Base-by-base conservation (phyloP, 345 rosid genomes). In the Noccaea caerulescens region DNA sequence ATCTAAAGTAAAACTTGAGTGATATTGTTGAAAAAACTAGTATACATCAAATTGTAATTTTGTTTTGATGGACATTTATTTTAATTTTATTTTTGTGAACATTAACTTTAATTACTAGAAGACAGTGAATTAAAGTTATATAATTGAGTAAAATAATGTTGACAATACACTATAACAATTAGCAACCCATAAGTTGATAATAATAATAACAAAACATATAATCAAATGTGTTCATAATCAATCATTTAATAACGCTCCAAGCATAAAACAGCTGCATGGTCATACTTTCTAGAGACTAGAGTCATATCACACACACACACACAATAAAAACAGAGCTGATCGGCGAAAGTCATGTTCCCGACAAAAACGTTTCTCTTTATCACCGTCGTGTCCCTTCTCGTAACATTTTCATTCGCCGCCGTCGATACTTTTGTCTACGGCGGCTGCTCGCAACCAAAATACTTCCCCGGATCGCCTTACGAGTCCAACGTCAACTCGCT, bases 381-480 rank as follows among this genome's bases (percentile, higher is more conserved):
- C 47, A 10, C 55, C 61, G 63, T 74, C 63, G 55, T 51, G 20
- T 66, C 72, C 3, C 41, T 74, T 23, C 55, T 59, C 77, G 49
- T 6, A 50, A 36, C 62, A 34, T 82, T 80, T 2, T 80, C 91
- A 6, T 49, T 60, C 46, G 79, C 96, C 50, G 81, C 85, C 60
- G 70, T 85, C 0, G 88, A 87, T 27, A 42, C 87, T 70, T 88
- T 91, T 72, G 75, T 91, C 61, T 89, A 77, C 76, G 97, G 92
- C 9, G 98, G 98, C 34, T 93, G 98, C 63, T 85, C 96, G 1
- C 88, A 83, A 70, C 71, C 76, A 1, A 87, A 84, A 49, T 91
- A 77, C 79, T 10, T 61, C 2, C 86, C 79, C 0, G 82, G 81
- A 37, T 86, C 97, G 1, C 74, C 96, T 5, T 93, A 86, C 70